Base-by-base conservation (phyloP, 257 asterid genomes). In the Solanum arcanum region DNA sequence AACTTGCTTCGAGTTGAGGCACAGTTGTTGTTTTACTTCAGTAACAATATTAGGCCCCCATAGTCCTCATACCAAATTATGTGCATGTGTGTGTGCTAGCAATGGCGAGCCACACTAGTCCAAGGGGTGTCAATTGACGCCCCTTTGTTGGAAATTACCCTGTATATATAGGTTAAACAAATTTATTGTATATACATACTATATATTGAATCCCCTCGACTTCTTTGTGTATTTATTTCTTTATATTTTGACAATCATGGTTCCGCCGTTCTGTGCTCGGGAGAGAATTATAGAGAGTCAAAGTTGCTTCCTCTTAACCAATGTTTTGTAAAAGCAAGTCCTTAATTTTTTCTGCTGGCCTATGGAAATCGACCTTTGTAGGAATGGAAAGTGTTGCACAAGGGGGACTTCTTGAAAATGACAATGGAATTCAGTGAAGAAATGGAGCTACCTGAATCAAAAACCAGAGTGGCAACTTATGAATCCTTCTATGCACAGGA, bases 361-460 rank as follows among this genome's bases (percentile, higher is more conserved):
- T 46, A 47, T 47, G 85, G 4, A 29, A 80, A 80, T 80, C 35
- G 35, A 33, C 29, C 42, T 47, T 47, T 80, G 44, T 88, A 95
- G 98, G 95, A 90, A 78, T 95, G 98, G 98, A 85, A 94, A 83
- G 37, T 52, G 64, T 85, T 93, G 89, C 95, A 95, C 91, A 91
- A 83, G 92, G 92, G 88, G 84, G 96, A 87, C 85, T 94, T 93
- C 89, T 74, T 93, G 88, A 91, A 86, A 90, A 94, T 94, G 98
- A 90, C 97, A 25, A 82, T 25, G 88, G 92, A 77, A 15, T 94
- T 94, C 68, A 86, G 82, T 81, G 93, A 93, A 89, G 96, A 94
- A 88, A 66, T 94, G 86, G 91, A 90, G 90, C 90, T 89, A 31
- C 92, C 94, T 9, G 85, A 80, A 47, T 80, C 29, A 47, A 80